phyloP scores from a whole-genome alignment of 108 stramenopile genomes.

The Schizochytrium sp. region DNA sequence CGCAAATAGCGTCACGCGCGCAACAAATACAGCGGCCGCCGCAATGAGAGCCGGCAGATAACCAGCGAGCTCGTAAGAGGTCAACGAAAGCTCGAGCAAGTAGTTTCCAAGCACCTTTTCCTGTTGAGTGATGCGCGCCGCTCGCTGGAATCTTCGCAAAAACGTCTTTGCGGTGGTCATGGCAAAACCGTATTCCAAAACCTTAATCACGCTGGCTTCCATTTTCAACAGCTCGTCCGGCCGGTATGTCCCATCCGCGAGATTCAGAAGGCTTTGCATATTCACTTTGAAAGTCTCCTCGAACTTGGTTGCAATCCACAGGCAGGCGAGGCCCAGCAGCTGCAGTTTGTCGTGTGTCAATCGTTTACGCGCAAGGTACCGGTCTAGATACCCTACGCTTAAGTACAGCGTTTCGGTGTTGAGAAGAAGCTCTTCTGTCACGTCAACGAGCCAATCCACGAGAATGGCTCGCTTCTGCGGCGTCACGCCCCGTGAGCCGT shows the following conservation, averaged over 20 bases:
- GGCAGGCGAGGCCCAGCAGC: slow-evolving; percentile 55
- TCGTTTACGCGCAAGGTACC: slow-evolving; percentile 47
- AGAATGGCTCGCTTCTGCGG: slow-evolving; percentile 67
- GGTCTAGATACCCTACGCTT: slow-evolving; percentile 59
- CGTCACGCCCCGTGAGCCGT: slow-evolving; percentile 29
- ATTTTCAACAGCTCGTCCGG: slow-evolving; percentile 50
- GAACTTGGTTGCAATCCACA: slow-evolving; percentile 67
- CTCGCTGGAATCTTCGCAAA: slow-evolving; percentile 54
- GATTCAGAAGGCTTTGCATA: slow-evolving; percentile 58
- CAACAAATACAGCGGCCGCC: slow-evolving; percentile 67
- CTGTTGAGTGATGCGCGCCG: slow-evolving; percentile 44
- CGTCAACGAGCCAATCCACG: slow-evolving; percentile 79
- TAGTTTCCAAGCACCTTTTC: slow-evolving; percentile 55
- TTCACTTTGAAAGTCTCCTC: slow-evolving; percentile 49
- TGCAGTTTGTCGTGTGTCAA: slow-evolving; percentile 2
- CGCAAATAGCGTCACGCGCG: slow-evolving; percentile 32
- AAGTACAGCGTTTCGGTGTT: slow-evolving; percentile 56
- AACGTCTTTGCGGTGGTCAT: slow-evolving; percentile 52
- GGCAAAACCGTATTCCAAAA: slow-evolving; percentile 48
- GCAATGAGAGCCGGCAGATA: slow-evolving; percentile 56
- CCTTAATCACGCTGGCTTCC: slow-evolving; percentile 57
- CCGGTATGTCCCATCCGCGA: slow-evolving; percentile 60
- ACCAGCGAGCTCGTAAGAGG: slow-evolving; percentile 52
- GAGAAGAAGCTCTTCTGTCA: slow-evolving; percentile 64
- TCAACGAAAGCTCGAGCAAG: slow-evolving; percentile 58